Base-by-base conservation (phyloP, 768 basidiomycete genomes). In the Tricholoma furcatifolium region DNA sequence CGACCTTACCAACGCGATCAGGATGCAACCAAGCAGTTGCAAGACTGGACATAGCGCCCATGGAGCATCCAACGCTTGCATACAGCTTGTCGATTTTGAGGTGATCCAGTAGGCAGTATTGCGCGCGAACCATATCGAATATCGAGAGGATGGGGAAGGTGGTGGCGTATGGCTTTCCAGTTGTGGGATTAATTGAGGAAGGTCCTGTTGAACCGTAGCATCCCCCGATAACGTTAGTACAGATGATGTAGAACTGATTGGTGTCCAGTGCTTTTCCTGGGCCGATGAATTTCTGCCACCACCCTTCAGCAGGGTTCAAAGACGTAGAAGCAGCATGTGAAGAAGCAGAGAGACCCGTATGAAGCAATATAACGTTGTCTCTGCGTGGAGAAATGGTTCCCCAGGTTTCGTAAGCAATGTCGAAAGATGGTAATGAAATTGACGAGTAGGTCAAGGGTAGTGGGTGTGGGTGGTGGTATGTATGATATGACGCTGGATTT, bases 261-360 rank as follows among this genome's bases (percentile, higher is more conserved):
- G 97, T 98, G 75, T 99, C 97, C 38, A 99, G 76, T 9, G 95
- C 84, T 62, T 88, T 93, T 46, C 92, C 92, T 4, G 96, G 93
- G 0, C 97, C 97, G 59, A 99, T 94, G 71, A 98, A 99, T 62
- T 89, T 88, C 71, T 98, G 91, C 97, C 97, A 99, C 97, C 97
- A 99, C 4, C 97, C 96, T 8, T 88, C 84, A 0, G 88, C 70
- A 1, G 87, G 79, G 60, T 96, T 99, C 3, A 74, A 67, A 3
- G 75, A 63, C 0, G 93, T 93, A 18, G 90, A 85, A 2, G 93
- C 91, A 0, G 94, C 93, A 71, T 99, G 97, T 0, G 94, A 97
- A 1, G 93, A 95, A 0, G 95, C 97, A 10, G 92, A 95, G 3
- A 99, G 81, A 15, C 97, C 97, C 0, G 97, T 99, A 63, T 98